Percentiles rank a stretch among this genome's conserved stretches.
These are phyloP conservation scores for Corynascus novoguineensis DNA, from an alignment of 495 filamentous ascomycete species.

Conservation along the genomic window DNA sequence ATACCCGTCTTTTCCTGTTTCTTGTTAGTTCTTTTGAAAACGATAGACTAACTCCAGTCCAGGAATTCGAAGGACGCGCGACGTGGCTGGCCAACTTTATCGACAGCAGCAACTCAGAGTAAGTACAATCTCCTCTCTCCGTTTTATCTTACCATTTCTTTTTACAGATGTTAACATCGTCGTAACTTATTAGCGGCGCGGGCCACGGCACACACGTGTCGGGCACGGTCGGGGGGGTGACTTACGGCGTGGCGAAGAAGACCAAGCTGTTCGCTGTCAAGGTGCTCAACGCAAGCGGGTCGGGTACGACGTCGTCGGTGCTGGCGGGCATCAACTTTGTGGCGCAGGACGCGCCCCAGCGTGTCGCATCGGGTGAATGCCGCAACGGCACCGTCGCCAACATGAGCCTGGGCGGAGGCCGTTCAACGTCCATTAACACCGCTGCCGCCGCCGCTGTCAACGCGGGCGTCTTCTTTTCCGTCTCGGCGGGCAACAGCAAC, in stretches of 20 bases:
- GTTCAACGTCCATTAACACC: constrained; percentile 48
- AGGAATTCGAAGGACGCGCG: constrained; percentile 55
- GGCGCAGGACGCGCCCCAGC: constrained; percentile 28
- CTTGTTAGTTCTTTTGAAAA: neutral
- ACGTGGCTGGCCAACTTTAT: constrained; percentile 36
- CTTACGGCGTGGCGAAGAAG: constrained; percentile 62
- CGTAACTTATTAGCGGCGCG: constrained; percentile 30
- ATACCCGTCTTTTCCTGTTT: neutral
- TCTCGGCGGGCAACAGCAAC: constrained; percentile 50
- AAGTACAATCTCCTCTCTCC: neutral
- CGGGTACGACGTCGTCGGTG: constrained; percentile 38
- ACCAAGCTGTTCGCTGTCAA: constrained; percentile 61
- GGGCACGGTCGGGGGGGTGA: constrained; percentile 56
- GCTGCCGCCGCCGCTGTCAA: constrained; percentile 45
- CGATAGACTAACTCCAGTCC: neutral
- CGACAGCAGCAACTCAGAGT: constrained; percentile 30
- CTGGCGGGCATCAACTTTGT: constrained; percentile 46
- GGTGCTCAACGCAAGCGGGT: constrained; percentile 49
- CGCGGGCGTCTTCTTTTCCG: constrained; percentile 47
- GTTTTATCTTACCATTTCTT: no score
- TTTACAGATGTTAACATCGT: no score
- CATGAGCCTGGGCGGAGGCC: constrained; percentile 50
- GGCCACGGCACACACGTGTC: constrained; percentile 59
- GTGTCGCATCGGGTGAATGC: constrained; percentile 22
- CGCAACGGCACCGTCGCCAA: constrained; percentile 38